Base-by-base conservation (phyloP, 495 filamentous ascomycete species). In the Penicillium robsamsonii region DNA sequence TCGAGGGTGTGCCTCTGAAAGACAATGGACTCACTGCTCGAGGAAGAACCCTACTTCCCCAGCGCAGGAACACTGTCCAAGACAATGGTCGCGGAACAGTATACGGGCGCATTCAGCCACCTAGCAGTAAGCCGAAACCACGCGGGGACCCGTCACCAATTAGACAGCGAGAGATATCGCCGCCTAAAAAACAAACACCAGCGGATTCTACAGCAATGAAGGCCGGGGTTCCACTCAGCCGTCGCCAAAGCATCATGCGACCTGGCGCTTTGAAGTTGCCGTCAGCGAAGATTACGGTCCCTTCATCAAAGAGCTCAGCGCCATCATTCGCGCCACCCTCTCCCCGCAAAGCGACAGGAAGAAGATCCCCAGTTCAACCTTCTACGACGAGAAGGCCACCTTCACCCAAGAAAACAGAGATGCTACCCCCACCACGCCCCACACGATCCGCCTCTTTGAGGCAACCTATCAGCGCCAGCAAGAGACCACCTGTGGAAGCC, bases 401-500 rank as follows among this genome's bases (percentile, higher is more conserved):
- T 11, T 73, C 75, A 5, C 70, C 74, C 9, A 74, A 68, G 57
- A 76, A 72, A 54, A 61, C 66, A 12, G 66, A 70, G 8, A 75
- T 77, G 71, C 68, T 63, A 27, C 75, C 73, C 0, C 73, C 73
- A 1, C 59, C 64, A 13, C 74, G 73, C 15, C 67, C 70, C 11
- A 53, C 47, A 4, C 64, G 76, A 24, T 79, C 76, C 6, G 56
- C 67, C n/a, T 79, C 76, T n/a, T 47, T 79, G 43, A 61, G 71
- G 57, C 75, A 78, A 47, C 71, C 71, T 20, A 55, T 61, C 20
- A 59, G 42, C 12, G 48, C 61, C 4, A 58, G 44, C 45, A 42
- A 61, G 15, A 61, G 41, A 25, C 46, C 56, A 10, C 31, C 65
- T 18, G 40, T 63, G 12, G 42, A 49, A 9, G 59, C 50, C 15